Percentiles rank a stretch among this genome's conserved stretches.
Conservation (phyloP, 1,284 basidiomycete genomes). For the Microbotryum lychnidis-dioicae region DNA sequence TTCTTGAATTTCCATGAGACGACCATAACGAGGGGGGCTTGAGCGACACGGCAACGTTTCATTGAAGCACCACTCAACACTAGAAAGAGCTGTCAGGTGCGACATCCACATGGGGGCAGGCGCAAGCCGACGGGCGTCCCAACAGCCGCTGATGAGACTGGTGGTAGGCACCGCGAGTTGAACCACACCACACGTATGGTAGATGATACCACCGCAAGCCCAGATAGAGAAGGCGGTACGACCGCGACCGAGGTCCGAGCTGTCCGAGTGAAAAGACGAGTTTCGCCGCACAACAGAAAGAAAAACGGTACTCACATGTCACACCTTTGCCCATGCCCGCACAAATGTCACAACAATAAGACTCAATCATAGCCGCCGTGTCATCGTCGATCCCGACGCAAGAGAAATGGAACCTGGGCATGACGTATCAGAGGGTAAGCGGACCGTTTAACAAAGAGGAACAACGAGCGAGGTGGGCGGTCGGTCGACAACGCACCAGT, state of each 20-base stretch:
- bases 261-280: neutral
- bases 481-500: slow-evolving; percentile 52
- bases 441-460: neutral
- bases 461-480: neutral
- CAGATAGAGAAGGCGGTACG: neutral
- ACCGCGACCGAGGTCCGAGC: neutral
- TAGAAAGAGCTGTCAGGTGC: neutral
- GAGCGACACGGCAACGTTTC: no score
- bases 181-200: no score
- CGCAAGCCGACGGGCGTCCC: neutral
- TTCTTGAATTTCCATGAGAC: no score
- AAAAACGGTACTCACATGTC: slow-evolving; percentile 32
- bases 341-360: slow-evolving; percentile 37
- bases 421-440: neutral
- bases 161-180: no score
- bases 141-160: neutral
- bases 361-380: slow-evolving; percentile 32
- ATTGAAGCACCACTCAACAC: no score
- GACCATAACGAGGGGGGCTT: no score
- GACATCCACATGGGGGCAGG: neutral
- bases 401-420: slow-evolving; percentile 37
- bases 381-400: slow-evolving; percentile 34
- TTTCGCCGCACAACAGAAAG: neutral
- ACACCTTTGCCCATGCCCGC: slow-evolving; percentile 34
- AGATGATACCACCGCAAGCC: no score